Percentiles rank a stretch among this genome's conserved stretches.
These are phyloP conservation scores for Fusarium compactum DNA, from an alignment of 2,329 filamentous ascomycete species.

Conservation along the genomic window DNA sequence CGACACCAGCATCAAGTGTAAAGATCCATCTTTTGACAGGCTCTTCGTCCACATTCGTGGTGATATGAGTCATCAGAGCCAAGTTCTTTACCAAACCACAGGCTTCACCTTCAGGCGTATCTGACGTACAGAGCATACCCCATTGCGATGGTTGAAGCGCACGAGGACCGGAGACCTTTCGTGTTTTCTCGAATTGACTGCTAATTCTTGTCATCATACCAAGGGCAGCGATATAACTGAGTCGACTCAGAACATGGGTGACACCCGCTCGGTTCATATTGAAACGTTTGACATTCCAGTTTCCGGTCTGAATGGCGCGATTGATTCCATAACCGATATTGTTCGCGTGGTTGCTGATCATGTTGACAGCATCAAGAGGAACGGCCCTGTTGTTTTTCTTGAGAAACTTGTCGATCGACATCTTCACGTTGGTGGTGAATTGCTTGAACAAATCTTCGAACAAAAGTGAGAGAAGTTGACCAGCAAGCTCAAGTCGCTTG, in stretches of 20 bases:
- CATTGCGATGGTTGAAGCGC: constrained; percentile 97
- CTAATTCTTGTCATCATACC: constrained; percentile 99
- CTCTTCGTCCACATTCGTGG: constrained; percentile 93
- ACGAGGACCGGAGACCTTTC: constrained; percentile 95
- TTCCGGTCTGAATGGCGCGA: constrained; percentile 94
- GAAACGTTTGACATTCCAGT: constrained; percentile 98
- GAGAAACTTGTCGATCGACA: constrained; percentile 93
- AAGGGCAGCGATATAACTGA: constrained; percentile 95
- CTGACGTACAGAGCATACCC: constrained; percentile 96
- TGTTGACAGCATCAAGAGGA: constrained; percentile 86
- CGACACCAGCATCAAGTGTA: constrained; percentile 85
- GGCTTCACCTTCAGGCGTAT: constrained; percentile 98
- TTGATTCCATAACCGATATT: constrained; percentile 95
- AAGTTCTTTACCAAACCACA: constrained; percentile 98
- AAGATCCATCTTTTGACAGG: constrained; percentile 90
- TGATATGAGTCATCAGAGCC: constrained; percentile 99
- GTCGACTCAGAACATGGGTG: constrained; percentile 92
- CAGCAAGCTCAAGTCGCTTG: constrained; percentile 93
- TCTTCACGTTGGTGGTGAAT: constrained; percentile 88
- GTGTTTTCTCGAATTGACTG: constrained; percentile 98
- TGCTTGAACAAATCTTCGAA: constrained; percentile 99
- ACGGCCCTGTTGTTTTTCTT: constrained; percentile 93
- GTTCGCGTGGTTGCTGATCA: constrained; percentile 86
- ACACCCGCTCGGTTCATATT: constrained; percentile 98
- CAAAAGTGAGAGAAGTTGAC: constrained; percentile 90